phyloP scores from a whole-genome alignment of 2,329 filamentous ascomycete genomes.

The Sporothrix phasma region DNA sequence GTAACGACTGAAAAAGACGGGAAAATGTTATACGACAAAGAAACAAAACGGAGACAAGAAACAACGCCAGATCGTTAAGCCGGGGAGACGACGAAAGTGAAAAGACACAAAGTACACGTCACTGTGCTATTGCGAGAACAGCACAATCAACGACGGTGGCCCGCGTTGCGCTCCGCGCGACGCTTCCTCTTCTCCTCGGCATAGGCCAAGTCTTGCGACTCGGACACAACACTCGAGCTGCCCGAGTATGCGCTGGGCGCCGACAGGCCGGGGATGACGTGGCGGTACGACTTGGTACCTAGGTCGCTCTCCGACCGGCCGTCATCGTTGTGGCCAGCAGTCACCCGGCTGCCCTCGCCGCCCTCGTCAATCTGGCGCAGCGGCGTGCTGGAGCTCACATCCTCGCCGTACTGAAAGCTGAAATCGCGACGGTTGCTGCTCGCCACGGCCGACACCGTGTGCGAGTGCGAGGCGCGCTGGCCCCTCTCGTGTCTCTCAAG shows the following conservation, averaged over 20 bases:
- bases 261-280: slow-evolving; percentile 44
- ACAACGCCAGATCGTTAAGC: background rate
- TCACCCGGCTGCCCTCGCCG: slow-evolving; percentile 25
- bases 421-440: slow-evolving; percentile 36
- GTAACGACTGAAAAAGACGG: background rate
- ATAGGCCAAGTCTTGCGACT: slow-evolving; percentile 29
- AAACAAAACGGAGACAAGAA: background rate
- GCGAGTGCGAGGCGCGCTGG: slow-evolving; percentile 26
- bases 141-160: slow-evolving; percentile 10
- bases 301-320: slow-evolving; percentile 33
- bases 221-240: slow-evolving; percentile 18
- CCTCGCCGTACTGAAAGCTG: slow-evolving; percentile 41
- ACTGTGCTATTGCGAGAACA: background rate
- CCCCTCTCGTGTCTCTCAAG: slow-evolving; percentile 47
- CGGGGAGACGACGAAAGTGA: background rate
- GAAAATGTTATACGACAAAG: background rate
- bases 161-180: slow-evolving; percentile 24
- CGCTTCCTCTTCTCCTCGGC: slow-evolving; percentile 36
- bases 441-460: slow-evolving; percentile 10
- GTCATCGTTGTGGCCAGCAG: slow-evolving; percentile 22
- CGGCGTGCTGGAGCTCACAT: slow-evolving; percentile 18
- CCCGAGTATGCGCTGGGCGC: slow-evolving; percentile 22
- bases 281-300: slow-evolving; percentile 49
- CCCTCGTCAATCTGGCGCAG: slow-evolving; percentile 26
- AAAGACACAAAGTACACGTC: background rate